Base-by-base conservation (phyloP, 1,284 basidiomycete genomes). In the Inonotus hispidus region DNA sequence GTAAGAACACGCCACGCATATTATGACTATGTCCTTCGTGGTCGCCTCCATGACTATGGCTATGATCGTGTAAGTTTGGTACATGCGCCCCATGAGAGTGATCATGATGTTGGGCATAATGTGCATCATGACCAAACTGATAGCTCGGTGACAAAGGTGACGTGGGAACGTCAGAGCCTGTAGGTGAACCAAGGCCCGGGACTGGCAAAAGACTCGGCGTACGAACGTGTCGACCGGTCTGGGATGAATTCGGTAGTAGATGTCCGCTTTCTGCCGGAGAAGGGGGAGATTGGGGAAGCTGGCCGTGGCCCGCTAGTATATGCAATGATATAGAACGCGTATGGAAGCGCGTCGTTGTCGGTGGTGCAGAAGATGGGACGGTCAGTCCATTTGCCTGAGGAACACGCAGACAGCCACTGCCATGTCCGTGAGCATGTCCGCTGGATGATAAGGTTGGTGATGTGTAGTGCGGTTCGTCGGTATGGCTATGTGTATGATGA, bases 1-100 rank as follows among this genome's bases (percentile, higher is more conserved):
- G 90, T 63, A 99, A 76, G 72, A 99, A 99, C 13, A 99, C 95
- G n/a, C 97, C 97, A 53, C 95, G 90, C 97, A 99, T 99, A 72
- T 99, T 99, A 74, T 99, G 94, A 72, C 91, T 94, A 69, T 96
- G 93, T 0, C 90, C 88, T 73, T 89, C 88, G 69, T 91, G 85
- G 23, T 78, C 75, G 58, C 84, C 79, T 21, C 72, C 73, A 67
- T 80, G 80, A 10, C 69, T 70, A 67, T 82, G 78, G 0, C 71
- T 72, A 66, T 86, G 83, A 64, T 80, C 78, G 66, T 87, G 83
- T 53, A 80, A 66, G 66, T 83, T 82, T 1, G 82, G 80, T 27
- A 70, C 71, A 65, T 82, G 81, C 25, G 74, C 75, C 35, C 74
- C 71, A 53, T 71, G 69, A 43, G 53, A 37, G 27, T 61, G 59